Conservation (phyloP, 257 asterid species). For the Solanum medicagineum region DNA sequence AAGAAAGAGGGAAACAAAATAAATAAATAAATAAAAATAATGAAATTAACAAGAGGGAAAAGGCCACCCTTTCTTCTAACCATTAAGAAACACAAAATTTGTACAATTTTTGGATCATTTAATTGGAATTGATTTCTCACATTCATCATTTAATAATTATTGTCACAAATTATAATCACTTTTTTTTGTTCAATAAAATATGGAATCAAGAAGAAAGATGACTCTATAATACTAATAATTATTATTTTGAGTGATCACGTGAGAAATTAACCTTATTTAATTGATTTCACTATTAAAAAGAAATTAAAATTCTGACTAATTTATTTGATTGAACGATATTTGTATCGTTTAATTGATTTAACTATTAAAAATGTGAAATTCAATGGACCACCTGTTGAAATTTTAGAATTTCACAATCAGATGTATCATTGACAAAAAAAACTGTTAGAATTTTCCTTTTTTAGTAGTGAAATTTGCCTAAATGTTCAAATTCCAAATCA, state of each 20-base stretch:
- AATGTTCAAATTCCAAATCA: background rate
- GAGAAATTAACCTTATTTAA: background rate
- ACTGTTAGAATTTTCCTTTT: background rate
- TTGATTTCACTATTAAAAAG: background rate
- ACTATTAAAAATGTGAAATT: background rate
- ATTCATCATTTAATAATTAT: background rate
- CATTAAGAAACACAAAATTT: background rate
- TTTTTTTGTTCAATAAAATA: background rate
- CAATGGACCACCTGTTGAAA: background rate
- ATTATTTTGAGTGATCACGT: background rate
- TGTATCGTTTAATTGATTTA: background rate
- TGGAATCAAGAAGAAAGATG: background rate
- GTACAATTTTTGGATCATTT: background rate
- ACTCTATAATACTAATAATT: background rate
- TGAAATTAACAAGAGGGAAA: background rate
- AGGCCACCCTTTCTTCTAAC: background rate
- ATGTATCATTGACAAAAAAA: background rate
- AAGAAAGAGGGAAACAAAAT: background rate
- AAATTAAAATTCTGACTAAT: background rate
- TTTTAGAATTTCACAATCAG: background rate
- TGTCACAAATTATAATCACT: background rate
- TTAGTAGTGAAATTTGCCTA: background rate
- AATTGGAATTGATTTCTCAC: background rate
- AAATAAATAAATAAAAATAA: background rate
- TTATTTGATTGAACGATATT: background rate